These are phyloP conservation scores for Coix lacrymajobi DNA, from an alignment of 176 grass and related monocot genomes.

Conservation along the genomic window DNA sequence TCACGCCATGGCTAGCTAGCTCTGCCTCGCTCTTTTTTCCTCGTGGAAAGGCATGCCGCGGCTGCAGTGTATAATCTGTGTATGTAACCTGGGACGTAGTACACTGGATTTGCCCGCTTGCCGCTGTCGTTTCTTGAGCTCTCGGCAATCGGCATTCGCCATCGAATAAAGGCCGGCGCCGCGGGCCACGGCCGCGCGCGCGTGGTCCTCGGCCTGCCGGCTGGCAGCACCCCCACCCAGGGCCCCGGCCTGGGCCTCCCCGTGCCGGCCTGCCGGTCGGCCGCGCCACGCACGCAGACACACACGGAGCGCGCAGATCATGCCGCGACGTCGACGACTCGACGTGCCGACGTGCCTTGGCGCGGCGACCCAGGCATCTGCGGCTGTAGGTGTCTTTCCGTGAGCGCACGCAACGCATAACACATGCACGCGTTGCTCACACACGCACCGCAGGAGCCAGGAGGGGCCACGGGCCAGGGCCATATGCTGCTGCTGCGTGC, in stretches of 20 bases:
- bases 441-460: neutral
- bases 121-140: neutral
- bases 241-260: constrained; percentile 19
- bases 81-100: neutral
- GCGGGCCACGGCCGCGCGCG: neutral
- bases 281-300: neutral
- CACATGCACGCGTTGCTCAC: neutral
- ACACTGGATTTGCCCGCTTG: neutral
- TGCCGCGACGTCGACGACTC: neutral
- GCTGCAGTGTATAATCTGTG: too few species aligned
- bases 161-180: constrained; percentile 35
- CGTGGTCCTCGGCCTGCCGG: neutral
- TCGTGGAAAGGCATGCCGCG: constrained; percentile 31
- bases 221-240: neutral
- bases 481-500: constrained; percentile 8
- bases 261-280: neutral
- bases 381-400: neutral
- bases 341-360: neutral
- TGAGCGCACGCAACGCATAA: constrained; percentile 35
- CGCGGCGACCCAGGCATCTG: constrained; percentile 20
- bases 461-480: neutral
- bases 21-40: too few species aligned
- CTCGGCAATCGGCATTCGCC: neutral
- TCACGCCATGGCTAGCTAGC: neutral
- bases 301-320: neutral